Evolutionary conservation across 805 yeast species (phyloP).

Genomic region (Lipomyces anomalus): DNA sequence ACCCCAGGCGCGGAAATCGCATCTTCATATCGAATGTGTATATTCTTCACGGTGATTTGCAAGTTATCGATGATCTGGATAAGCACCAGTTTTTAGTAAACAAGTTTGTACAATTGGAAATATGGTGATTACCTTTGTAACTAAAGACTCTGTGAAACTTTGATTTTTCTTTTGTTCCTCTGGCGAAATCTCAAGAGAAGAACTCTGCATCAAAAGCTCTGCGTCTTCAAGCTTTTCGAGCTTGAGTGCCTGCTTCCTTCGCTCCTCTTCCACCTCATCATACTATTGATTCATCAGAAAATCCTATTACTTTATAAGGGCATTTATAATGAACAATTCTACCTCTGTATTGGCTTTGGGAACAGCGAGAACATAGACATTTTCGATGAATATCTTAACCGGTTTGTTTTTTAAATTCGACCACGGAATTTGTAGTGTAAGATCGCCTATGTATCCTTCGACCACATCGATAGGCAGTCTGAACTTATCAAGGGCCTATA

Average conservation of each 20-base stretch:
- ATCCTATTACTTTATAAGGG: background rate
- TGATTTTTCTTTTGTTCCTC: slow-evolving; percentile 51
- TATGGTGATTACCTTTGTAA: slow-evolving; percentile 57
- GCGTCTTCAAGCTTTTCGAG: slow-evolving; percentile 61
- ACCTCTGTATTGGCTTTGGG: slow-evolving; percentile 55
- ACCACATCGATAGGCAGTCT: slow-evolving; percentile 80
- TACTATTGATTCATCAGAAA: slow-evolving; percentile 29
- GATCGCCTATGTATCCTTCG: slow-evolving; percentile 84
- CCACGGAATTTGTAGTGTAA: slow-evolving; percentile 94
- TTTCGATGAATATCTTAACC: slow-evolving; percentile 78
- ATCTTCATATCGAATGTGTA: slow-evolving; percentile 91
- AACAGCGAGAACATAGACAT: slow-evolving; percentile 74
- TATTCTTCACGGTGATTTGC: slow-evolving; percentile 83
- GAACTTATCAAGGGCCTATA: slow-evolving; percentile 69
- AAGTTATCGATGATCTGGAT: slow-evolving; percentile 62
- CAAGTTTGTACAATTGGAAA: background rate
- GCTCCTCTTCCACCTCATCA: slow-evolving; percentile 55
- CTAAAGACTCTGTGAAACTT: slow-evolving; percentile 76
- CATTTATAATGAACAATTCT: too few species aligned
- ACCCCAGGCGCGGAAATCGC: slow-evolving; percentile 55
- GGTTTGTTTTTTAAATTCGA: slow-evolving; percentile 89
- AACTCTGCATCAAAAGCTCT: slow-evolving; percentile 43
- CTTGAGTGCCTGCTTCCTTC: slow-evolving; percentile 60
- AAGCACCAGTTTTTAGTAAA: background rate
- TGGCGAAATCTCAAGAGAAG: slow-evolving; percentile 33